Evolutionary conservation across 23 red algal species (phyloP), one percentile per base, ranked within the genome.

Genomic region (Gracilariopsis chorda): DNA sequence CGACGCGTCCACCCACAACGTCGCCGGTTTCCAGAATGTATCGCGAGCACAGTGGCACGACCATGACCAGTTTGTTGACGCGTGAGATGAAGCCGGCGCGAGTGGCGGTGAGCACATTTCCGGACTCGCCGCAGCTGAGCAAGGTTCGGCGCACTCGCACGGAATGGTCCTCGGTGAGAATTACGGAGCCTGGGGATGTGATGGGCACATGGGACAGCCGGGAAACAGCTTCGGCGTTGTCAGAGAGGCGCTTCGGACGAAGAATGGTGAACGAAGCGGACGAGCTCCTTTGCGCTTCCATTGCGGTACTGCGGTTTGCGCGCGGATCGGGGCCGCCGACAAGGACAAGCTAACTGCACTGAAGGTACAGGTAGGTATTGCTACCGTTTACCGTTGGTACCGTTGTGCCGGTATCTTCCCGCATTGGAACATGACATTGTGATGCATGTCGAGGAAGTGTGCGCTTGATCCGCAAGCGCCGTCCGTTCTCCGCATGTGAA

Each of bases 21-120:
- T 99, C 97, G 10, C 97, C 97, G 13, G 95, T 93, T 60, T 99
- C 93, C 4, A 93, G 91, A 20, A 90, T 72, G 81, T 99, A 99
- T 19, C 90, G 82, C 21, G 92, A 69, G 52, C 93, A 84, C 52
- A 95, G 69, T 7, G 97, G 90, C 37, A 83, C 76, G 0, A 99
- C 93, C 48, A 94, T 88, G 19, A 99, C 93, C 3, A 99, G 91
- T 67, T 96, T 95, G 88, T 99, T 99, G 24, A 99, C 84, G 49
- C 95, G 95, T 53, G 93, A 82, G 16, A 98, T 90, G 1, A 94
- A 75, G 16, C 95, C 95, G 2, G 95, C 78, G 6, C 90, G 52
- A 33, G 95, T 98, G 9, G 95, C 94, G n/a, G 87, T 90, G 45
- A 96, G 83, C 34, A 86, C 83, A 40, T 34, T 77, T 28, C 78